A percentile compares a stretch with the other conserved stretches of the same genome.
phyloP scores from a whole-genome alignment of 2,329 filamentous ascomycete species.

The Thelonectria discophora region DNA sequence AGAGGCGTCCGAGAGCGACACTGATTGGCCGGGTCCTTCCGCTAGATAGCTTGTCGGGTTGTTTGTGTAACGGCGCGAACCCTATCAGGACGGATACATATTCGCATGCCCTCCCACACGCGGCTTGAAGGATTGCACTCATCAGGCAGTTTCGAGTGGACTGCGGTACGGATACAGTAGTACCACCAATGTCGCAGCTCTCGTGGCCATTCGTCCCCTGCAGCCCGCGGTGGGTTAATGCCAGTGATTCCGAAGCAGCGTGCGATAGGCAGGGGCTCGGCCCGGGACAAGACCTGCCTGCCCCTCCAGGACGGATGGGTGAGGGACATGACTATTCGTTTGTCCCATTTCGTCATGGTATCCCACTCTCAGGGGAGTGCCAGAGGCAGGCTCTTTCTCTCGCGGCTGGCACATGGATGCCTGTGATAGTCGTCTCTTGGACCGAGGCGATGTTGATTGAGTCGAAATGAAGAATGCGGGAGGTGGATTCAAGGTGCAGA shows the following conservation, averaged over 20 bases:
- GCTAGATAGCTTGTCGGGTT: conserved; percentile 8
- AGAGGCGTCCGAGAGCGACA: background rate
- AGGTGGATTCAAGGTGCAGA: conserved; percentile 35
- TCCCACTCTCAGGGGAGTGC: background rate
- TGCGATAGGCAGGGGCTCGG: conserved; percentile 20
- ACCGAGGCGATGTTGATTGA: background rate
- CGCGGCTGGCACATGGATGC: background rate
- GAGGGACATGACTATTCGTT: conserved; percentile 1
- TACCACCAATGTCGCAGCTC: conserved; percentile 10
- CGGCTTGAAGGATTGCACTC: conserved; percentile 22
- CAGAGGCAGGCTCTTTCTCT: background rate
- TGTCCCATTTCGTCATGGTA: background rate
- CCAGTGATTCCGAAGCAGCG: conserved; percentile 31
- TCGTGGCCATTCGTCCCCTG: conserved; percentile 20
- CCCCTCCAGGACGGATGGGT: conserved; percentile 8
- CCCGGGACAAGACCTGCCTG: conserved; percentile 1
- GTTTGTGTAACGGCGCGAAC: conserved; percentile 25
- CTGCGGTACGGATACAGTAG: no score
- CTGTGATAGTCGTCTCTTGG: background rate
- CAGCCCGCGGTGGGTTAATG: conserved; percentile 24
- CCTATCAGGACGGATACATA: conserved; percentile 9
- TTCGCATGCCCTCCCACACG: conserved; percentile 4
- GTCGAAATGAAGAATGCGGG: conserved; percentile 23
- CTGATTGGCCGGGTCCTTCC: conserved; percentile 19
- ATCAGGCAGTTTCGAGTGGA: conserved; percentile 28